Evolutionary conservation across 2,329 filamentous ascomycete species (phyloP).

Genomic region (Monilinia fructigena): DNA sequence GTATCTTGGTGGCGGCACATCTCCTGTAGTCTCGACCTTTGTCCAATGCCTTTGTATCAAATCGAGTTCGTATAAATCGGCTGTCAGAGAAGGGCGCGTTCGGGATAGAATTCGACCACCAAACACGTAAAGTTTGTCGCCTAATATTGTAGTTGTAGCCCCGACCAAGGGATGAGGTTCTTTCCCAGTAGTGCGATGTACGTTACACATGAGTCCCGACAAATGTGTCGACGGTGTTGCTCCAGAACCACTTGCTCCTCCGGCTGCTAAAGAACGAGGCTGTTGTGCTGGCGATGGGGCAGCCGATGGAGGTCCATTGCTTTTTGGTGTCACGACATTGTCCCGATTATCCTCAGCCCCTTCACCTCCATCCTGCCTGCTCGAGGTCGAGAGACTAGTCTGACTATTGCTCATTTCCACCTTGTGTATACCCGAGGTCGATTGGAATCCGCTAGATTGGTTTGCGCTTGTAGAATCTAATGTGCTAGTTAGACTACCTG

Average conservation of each 20-base stretch:
- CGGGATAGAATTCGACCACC: slow-evolving; percentile 85
- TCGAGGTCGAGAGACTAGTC: slow-evolving; percentile 46
- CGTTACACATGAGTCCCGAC: slow-evolving; percentile 67
- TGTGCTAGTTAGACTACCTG: slow-evolving; percentile 38
- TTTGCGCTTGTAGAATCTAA: slow-evolving; percentile 39
- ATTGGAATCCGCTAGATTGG: slow-evolving; percentile 32
- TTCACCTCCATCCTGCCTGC: slow-evolving; percentile 48
- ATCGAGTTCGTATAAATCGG: slow-evolving; percentile 91
- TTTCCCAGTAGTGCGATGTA: slow-evolving; percentile 82
- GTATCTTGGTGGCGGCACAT: slow-evolving; percentile 86
- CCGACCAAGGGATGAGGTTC: slow-evolving; percentile 91
- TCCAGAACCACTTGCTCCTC: slow-evolving; percentile 45
- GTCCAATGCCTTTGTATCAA: slow-evolving; percentile 90
- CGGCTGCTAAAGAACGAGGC: slow-evolving; percentile 42
- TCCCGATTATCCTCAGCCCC: slow-evolving; percentile 43
- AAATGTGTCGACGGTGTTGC: slow-evolving; percentile 51
- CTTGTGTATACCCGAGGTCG: slow-evolving; percentile 15
- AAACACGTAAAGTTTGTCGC: slow-evolving; percentile 96
- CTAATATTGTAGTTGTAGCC: slow-evolving; percentile 90
- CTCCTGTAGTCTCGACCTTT: slow-evolving; percentile 79
- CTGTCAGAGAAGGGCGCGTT: slow-evolving; percentile 77
- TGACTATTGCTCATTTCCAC: slow-evolving; percentile 44
- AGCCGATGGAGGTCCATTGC: slow-evolving; percentile 54
- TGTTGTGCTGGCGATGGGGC: slow-evolving; percentile 56
- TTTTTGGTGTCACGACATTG: slow-evolving; percentile 53